Evolutionary conservation across 176 grass and related monocot species (phyloP), one percentile per base, ranked within the genome.

Genomic region (Oryza punctata): DNA sequence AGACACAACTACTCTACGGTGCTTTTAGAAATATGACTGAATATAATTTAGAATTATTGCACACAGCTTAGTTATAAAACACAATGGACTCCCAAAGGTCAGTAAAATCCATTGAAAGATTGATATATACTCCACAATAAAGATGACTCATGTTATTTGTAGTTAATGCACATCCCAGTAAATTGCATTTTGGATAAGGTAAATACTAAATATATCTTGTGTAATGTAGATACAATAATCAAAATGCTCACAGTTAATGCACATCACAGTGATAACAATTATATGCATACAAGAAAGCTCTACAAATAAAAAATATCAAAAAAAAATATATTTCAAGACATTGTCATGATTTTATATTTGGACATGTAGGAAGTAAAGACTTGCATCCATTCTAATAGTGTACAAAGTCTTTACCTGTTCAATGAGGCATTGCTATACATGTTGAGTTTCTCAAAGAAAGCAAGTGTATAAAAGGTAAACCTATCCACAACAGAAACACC

Each of bases 401-500:
- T 71, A 7, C 50, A 65, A 81, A 75, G 11, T 65, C 3, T 83
- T 68, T 94, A 96, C 96, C 96, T 96, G 86, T 82, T 91, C 81
- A 99, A 81, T 66, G 96, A 96, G 70, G 96, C 93, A 87, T 99
- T 99, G 93, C 96, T 99, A 81, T 99, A 94, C 93, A 99, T 99
- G 89, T 99, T 93, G 75, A 96, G 83, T 73, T 90, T 99, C 91
- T 99, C 93, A 85, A 99, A 99, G 83, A 99, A 96, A 68, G 93
- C 91, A 80, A 99, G 96, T 52, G 96, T 99, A 81, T 99, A 93
- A 71, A 89, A 99, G 28, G 93, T 99, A 90, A 96, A 99, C 70
- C 96, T 94, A 90, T 99, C 96, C 70, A 99, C 96, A 85, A 96
- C 93, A 81, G 96, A 99, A 44, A 99, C 96, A 87, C 93, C 96